Conservation (phyloP, 257 asterid species). For the Fraxinus anomala region DNA sequence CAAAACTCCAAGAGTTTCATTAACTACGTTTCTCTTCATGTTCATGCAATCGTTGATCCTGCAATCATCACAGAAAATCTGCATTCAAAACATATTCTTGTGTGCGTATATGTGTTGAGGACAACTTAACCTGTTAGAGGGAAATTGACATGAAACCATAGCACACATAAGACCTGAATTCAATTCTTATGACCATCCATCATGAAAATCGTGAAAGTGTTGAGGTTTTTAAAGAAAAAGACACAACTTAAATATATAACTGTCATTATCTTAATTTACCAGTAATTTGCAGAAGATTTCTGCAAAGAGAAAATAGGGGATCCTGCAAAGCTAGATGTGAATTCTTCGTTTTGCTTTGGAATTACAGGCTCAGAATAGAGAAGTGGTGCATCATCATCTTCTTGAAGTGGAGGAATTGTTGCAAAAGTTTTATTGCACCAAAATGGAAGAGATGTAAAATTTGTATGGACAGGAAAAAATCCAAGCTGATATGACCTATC, state of each 20-base stretch:
- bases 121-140: no score
- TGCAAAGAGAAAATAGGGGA: neutral
- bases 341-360: neutral
- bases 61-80: neutral
- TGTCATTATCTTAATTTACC: neutral
- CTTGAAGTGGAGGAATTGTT: neutral
- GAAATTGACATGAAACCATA: no score
- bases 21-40: neutral
- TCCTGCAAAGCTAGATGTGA: neutral
- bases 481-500: neutral
- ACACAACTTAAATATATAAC: no score
- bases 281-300: neutral
- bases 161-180: no score
- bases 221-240: no score
- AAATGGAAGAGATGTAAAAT: neutral
- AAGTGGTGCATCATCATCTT: neutral
- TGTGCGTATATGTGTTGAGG: neutral
- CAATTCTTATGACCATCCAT: no score
- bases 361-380: neutral
- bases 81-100: neutral
- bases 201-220: no score
- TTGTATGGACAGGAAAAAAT: neutral
- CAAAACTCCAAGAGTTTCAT: slow-evolving; percentile 46
- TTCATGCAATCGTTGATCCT: neutral
- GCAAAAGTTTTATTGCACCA: neutral